These are phyloP conservation scores for Penicillium antarcticum DNA, from an alignment of 495 filamentous ascomycete species.

Conservation along the genomic window DNA sequence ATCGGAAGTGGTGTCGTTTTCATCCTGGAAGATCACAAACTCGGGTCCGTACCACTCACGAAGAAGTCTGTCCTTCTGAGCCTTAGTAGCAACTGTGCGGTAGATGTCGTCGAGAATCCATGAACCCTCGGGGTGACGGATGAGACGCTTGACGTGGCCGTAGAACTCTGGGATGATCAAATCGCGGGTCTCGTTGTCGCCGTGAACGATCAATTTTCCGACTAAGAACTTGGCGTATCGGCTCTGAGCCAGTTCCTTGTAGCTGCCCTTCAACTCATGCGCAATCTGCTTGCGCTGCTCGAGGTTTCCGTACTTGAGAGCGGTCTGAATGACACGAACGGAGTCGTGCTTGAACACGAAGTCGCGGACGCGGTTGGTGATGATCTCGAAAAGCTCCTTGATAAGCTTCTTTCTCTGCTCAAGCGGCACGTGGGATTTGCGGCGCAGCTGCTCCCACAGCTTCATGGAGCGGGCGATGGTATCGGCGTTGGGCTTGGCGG, in stretches of 20 bases:
- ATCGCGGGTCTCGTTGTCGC: slow-evolving; percentile 78
- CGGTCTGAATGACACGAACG: slow-evolving; percentile 90
- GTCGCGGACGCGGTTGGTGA: slow-evolving; percentile 85
- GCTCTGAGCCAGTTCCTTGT: slow-evolving; percentile 81
- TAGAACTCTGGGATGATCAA: slow-evolving; percentile 92
- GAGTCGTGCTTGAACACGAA: slow-evolving; percentile 99
- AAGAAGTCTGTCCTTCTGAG: slow-evolving; percentile 79
- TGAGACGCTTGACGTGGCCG: slow-evolving; percentile 83
- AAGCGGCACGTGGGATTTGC: slow-evolving; percentile 83
- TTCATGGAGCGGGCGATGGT: slow-evolving; percentile 87
- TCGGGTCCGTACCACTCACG: slow-evolving; percentile 97
- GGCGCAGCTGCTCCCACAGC: slow-evolving; percentile 89
- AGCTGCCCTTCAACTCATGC: slow-evolving; percentile 80
- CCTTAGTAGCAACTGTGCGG: slow-evolving; percentile 73
- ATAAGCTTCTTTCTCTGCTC: slow-evolving; percentile 85
- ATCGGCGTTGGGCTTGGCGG: slow-evolving; percentile 87
- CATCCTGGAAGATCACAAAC: slow-evolving; percentile 75
- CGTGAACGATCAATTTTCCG: slow-evolving; percentile 88
- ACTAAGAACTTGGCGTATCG: slow-evolving; percentile 96
- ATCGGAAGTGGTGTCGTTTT: slow-evolving; percentile 50
- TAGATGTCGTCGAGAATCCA: slow-evolving; percentile 99
- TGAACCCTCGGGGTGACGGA: slow-evolving; percentile 91
- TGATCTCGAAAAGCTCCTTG: slow-evolving; percentile 82
- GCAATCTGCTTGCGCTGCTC: slow-evolving; percentile 84
- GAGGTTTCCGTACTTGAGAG: slow-evolving; percentile 87